phyloP scores from a whole-genome alignment of 2,329 filamentous ascomycete genomes.

The Myriosclerotinia duriaeana region DNA sequence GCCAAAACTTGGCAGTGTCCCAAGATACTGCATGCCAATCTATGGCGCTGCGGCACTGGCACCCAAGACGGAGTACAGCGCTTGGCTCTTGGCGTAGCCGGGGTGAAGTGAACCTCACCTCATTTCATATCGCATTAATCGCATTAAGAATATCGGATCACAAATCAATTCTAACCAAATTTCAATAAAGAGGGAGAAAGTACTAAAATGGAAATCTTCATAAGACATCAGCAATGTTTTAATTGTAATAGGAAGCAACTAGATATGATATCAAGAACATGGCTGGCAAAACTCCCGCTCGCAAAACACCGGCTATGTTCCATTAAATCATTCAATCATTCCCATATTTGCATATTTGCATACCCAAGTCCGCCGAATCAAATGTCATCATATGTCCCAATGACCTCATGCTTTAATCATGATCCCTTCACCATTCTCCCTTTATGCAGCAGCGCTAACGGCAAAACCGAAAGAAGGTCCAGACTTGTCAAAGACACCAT shows the following conservation, averaged over 20 bases:
- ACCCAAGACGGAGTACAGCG: not conserved
- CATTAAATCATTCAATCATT: conserved; percentile 2
- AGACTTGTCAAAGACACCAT: conserved; percentile 36
- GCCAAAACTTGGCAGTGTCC: not conserved
- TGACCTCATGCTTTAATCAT: not conserved
- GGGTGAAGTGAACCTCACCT: not conserved
- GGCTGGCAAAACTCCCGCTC: not conserved
- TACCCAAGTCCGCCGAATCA: not conserved
- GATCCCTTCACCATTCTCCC: not conserved
- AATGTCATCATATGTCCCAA: not conserved
- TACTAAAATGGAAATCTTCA: not conserved
- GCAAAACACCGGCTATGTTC: not conserved
- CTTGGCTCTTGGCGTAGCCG: not conserved
- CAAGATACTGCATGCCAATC: not conserved
- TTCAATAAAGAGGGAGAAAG: not conserved
- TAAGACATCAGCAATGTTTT: not conserved
- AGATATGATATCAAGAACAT: not conserved
- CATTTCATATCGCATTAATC: not conserved
- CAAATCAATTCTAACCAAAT: not conserved
- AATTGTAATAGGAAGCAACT: not conserved
- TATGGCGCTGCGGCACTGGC: not conserved
- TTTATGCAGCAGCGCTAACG: conserved; percentile 23
- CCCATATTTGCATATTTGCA: not conserved
- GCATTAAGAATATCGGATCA: not conserved
- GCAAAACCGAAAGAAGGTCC: conserved; percentile 39